Percentiles rank a stretch among this genome's conserved stretches.
phyloP scores from a whole-genome alignment of 768 basidiomycete species.

The Termitomyces sp. region DNA sequence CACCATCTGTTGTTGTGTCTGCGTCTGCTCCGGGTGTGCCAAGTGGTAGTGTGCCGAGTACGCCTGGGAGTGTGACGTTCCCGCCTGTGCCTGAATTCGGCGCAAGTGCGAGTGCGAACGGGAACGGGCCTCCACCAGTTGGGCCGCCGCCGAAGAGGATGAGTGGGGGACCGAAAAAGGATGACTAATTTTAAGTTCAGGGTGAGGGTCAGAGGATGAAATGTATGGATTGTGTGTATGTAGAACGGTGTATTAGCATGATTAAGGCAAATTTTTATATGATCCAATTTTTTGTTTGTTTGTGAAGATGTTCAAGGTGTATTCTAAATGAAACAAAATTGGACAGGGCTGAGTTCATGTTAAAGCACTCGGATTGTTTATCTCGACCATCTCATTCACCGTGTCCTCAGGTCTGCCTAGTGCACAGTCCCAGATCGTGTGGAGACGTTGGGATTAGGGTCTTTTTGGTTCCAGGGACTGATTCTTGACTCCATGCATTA shows the following conservation, averaged over 20 bases:
- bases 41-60: conserved; percentile 16
- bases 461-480: no score
- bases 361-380: no score
- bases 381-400: no score
- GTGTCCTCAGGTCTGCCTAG: no score
- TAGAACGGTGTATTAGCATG: neutral
- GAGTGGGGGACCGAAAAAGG: conserved; percentile 24
- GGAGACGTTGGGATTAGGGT: no score
- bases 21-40: neutral
- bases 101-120: conserved; percentile 20
- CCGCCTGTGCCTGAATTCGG: conserved; percentile 27
- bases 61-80: conserved; percentile 28
- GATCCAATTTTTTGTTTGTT: neutral
- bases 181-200: conserved; percentile 20
- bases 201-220: no score
- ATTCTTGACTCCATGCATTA: no score
- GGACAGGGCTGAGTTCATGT: no score
- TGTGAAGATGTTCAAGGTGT: no score
- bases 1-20: neutral
- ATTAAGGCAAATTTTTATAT: neutral
- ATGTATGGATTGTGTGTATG: neutral
- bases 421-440: no score
- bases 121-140: conserved; percentile 17
- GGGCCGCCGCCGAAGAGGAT: conserved; percentile 20
- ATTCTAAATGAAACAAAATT: no score